These are phyloP conservation scores for Sugiyamaella qingdaonensis DNA, from an alignment of 805 yeast species.

Conservation along the genomic window DNA sequence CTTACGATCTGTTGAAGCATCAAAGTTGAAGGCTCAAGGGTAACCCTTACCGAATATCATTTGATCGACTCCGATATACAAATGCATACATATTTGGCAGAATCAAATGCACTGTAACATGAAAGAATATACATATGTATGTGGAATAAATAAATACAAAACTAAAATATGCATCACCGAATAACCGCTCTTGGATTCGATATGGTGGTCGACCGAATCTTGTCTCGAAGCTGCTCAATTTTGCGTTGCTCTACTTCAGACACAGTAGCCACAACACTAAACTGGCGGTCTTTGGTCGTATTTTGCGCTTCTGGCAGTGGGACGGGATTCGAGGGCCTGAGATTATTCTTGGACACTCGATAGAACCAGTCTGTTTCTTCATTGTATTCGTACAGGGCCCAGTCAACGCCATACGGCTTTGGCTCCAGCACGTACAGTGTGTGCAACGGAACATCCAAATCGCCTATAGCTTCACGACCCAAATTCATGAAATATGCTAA, in stretches of 20 bases:
- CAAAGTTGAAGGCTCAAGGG: too few species aligned
- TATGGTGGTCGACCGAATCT: slow-evolving; percentile 2
- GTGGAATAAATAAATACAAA: slow-evolving; percentile 2
- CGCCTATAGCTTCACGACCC: slow-evolving; percentile 72
- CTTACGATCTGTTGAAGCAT: too few species aligned
- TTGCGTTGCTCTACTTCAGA: slow-evolving; percentile 8
- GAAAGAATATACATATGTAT: background rate
- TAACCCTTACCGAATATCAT: too few species aligned
- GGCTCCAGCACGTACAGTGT: slow-evolving; percentile 87
- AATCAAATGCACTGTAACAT: too few species aligned
- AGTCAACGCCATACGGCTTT: slow-evolving; percentile 93
- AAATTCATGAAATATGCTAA: slow-evolving; percentile 86
- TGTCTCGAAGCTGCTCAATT: slow-evolving; percentile 10
- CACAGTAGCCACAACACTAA: slow-evolving; percentile 22
- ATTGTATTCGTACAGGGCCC: slow-evolving; percentile 84
- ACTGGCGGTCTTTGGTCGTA: slow-evolving; percentile 19
- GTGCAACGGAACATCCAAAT: slow-evolving; percentile 88
- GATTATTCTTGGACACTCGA: slow-evolving; percentile 44
- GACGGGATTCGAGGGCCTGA: slow-evolving; percentile 12
- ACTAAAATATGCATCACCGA: background rate
- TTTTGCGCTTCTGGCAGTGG: background rate
- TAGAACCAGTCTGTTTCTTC: slow-evolving; percentile 74
- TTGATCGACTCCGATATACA: too few species aligned
- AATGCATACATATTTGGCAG: too few species aligned
- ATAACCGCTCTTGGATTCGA: background rate